These are phyloP conservation scores for Helichrysum umbraculigerum DNA, from an alignment of 129 eudicot species.

Conservation along the genomic window DNA sequence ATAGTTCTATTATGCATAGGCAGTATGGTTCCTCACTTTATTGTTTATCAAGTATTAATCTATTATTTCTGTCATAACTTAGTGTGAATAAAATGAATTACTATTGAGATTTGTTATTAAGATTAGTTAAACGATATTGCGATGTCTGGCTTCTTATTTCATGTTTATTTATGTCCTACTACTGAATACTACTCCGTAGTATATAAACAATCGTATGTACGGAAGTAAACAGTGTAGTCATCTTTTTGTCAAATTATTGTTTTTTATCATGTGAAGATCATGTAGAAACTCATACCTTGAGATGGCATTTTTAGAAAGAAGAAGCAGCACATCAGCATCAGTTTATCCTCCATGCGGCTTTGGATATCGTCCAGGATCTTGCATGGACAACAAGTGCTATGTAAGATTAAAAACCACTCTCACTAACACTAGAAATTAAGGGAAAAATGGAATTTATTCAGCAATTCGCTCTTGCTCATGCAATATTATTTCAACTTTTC, in stretches of 20 bases:
- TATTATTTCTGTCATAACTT: not conserved
- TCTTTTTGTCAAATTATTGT: not conserved
- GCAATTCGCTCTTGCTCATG: not conserved
- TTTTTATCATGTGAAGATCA: not conserved
- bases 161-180: not conserved
- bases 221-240: not conserved
- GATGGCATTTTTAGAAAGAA: constrained; percentile 58
- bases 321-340: constrained; percentile 98
- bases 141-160: not conserved
- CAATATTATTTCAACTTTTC: constrained; percentile 10
- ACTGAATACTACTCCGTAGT: not conserved
- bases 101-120: not conserved
- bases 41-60: not conserved
- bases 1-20: not conserved
- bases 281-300: constrained; percentile 10
- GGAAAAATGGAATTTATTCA: not conserved
- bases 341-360: constrained; percentile 86
- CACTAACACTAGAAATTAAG: not conserved
- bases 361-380: constrained; percentile 92
- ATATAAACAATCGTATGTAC: not conserved
- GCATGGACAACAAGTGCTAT: constrained; percentile 99
- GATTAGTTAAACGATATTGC: not conserved
- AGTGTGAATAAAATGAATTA: not conserved
- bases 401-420: constrained; percentile 42
- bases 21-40: not conserved